phyloP scores from a whole-genome alignment of 1,139 yeast genomes.

The Nakaseomyces uthaithaninus region DNA sequence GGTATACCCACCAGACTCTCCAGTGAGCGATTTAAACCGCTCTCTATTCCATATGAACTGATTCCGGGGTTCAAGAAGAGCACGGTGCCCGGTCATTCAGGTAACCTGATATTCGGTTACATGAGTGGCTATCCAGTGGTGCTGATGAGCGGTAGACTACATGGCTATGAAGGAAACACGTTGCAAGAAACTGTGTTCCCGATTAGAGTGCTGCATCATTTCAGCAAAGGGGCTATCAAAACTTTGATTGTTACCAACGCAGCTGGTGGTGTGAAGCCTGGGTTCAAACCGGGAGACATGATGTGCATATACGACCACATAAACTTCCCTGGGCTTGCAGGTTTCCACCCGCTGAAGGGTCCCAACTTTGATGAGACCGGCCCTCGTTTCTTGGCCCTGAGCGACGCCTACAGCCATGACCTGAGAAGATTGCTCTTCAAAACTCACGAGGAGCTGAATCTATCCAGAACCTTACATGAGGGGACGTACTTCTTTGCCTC shows the following conservation, averaged over 20 bases:
- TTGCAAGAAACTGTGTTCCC: conserved; percentile 81
- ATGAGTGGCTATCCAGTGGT: conserved; percentile 73
- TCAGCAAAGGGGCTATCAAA: conserved; percentile 42
- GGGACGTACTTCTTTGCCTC: conserved; percentile 81
- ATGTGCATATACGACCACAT: conserved; percentile 87
- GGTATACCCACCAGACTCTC: conserved; percentile 58
- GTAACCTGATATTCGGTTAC: conserved; percentile 68
- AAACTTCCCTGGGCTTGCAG: conserved; percentile 84
- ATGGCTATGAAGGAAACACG: conserved; percentile 84
- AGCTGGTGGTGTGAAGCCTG: conserved; percentile 76
- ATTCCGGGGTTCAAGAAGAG: conserved; percentile 79
- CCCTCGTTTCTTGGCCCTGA: conserved; percentile 77
- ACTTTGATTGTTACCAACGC: conserved; percentile 81
- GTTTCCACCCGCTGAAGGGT: conserved; percentile 81
- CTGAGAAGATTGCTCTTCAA: conserved; percentile 53
- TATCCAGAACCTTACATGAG: conserved; percentile 63
- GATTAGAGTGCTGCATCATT: conserved; percentile 57
- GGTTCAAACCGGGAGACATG: conserved; percentile 72
- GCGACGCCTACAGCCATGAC: conserved; percentile 79
- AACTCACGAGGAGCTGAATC: conserved; percentile 44
- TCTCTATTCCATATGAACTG: conserved; percentile 49
- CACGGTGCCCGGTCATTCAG: conserved; percentile 87
- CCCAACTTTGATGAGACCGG: conserved; percentile 76
- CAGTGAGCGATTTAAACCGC: conserved; percentile 34
- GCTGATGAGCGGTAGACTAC: conserved; percentile 90